phyloP scores from a whole-genome alignment of 768 basidiomycete genomes.

The Exidia glandulosa region DNA sequence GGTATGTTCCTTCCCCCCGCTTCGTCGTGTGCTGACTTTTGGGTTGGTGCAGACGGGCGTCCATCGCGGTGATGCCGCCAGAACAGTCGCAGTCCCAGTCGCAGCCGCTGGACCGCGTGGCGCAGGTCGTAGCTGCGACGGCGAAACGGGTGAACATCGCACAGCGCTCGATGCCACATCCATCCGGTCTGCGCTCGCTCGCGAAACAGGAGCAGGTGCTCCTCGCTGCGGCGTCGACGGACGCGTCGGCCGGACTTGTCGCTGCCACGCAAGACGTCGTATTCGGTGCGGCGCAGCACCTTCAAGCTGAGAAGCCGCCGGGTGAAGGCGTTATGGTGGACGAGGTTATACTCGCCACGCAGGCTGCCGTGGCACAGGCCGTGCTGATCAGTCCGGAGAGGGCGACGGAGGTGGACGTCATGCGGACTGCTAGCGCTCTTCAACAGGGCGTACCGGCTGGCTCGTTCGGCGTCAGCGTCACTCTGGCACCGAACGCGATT shows the following conservation, averaged over 20 bases:
- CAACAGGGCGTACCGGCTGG: slow-evolving; percentile 24
- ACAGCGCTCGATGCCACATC: slow-evolving; percentile 2
- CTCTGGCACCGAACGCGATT: background rate
- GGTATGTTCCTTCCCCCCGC: too few species aligned
- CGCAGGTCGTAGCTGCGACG: background rate
- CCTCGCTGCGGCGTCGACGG: background rate
- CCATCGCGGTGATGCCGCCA: slow-evolving; percentile 9
- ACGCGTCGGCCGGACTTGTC: slow-evolving; percentile 36
- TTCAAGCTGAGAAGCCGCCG: slow-evolving; percentile 16
- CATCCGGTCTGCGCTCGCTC: slow-evolving; percentile 40
- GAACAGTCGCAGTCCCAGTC: too few species aligned
- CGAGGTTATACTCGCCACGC: slow-evolving; percentile 50
- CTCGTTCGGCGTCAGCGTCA: background rate
- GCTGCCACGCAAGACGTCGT: slow-evolving; percentile 70
- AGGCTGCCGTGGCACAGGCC: slow-evolving; percentile 73
- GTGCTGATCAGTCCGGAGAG: slow-evolving; percentile 63
- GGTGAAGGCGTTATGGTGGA: slow-evolving; percentile 33
- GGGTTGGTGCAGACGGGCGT: slow-evolving; percentile 33
- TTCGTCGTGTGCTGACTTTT: slow-evolving; percentile 26
- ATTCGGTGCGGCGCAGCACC: slow-evolving; percentile 55
- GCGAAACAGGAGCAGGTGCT: slow-evolving; percentile 77
- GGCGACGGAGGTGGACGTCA: slow-evolving; percentile 71
- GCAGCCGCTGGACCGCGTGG: background rate
- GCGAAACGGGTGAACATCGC: background rate
- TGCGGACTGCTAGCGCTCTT: slow-evolving; percentile 54